These are phyloP conservation scores for Talinum fruticosum DNA, from an alignment of 148 eudicot species.

Conservation along the genomic window DNA sequence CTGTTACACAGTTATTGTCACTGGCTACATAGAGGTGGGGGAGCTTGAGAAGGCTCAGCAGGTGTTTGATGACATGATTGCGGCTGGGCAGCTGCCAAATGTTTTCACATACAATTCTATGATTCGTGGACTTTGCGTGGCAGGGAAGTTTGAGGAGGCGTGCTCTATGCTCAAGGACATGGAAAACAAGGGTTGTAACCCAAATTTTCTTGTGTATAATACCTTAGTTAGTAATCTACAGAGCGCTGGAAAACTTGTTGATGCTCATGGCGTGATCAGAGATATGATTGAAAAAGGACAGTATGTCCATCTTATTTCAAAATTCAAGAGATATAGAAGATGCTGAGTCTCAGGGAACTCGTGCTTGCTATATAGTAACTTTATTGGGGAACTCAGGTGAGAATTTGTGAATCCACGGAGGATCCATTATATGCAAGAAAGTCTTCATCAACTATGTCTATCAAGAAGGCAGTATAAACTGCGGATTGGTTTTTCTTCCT, in stretches of 20 bases:
- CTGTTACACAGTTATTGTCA: constrained; percentile 79
- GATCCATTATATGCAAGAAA: neutral
- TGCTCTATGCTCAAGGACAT: constrained; percentile 69
- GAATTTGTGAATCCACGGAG: no score
- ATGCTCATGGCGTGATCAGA: constrained; percentile 61
- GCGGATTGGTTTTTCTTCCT: neutral
- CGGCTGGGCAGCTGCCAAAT: constrained; percentile 69
- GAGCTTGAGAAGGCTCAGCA: constrained; percentile 63
- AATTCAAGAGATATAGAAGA: constrained; percentile 46
- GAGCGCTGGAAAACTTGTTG: constrained; percentile 58
- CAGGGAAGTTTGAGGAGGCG: constrained; percentile 56
- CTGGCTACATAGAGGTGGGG: constrained; percentile 62
- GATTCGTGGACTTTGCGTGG: constrained; percentile 85
- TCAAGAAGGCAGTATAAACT: neutral
- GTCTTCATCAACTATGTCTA: neutral
- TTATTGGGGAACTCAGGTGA: neutral
- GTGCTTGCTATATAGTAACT: neutral
- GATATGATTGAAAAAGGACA: constrained; percentile 77
- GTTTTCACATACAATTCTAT: constrained; percentile 77
- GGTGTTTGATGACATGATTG: constrained; percentile 58
- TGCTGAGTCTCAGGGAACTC: constrained; percentile 28
- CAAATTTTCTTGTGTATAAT: constrained; percentile 69
- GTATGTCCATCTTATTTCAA: constrained; percentile 56
- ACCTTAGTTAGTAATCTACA: constrained; percentile 60
- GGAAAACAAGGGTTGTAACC: constrained; percentile 71